Conservation (phyloP, 805 yeast genomes). For the Lipomyces spencermartinsiae region DNA sequence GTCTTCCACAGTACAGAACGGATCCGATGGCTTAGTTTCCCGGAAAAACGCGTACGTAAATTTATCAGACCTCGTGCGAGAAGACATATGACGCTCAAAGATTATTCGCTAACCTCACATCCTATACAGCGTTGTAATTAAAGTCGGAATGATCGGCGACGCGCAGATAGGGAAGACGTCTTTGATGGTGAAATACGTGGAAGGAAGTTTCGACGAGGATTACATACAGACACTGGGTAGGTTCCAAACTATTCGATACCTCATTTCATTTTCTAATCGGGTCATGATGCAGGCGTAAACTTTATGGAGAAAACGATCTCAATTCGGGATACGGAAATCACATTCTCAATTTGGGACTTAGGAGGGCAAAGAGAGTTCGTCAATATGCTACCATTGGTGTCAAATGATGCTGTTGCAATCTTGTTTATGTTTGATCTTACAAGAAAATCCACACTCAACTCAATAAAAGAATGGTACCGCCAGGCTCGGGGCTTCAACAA, state of each 20-base stretch:
- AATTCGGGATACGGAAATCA: conserved; percentile 83
- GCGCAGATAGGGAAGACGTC: conserved; percentile 97
- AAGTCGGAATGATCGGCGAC: conserved; percentile 93
- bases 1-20: not conserved
- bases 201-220: conserved; percentile 87
- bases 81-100: not conserved
- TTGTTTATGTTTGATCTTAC: conserved; percentile 90
- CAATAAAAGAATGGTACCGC: conserved; percentile 94
- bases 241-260: not conserved
- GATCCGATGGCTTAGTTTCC: not conserved
- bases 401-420: conserved; percentile 90
- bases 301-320: conserved; percentile 89
- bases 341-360: conserved; percentile 92
- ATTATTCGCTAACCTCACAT: not conserved
- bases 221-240: conserved; percentile 77
- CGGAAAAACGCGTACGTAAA: not conserved
- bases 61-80: not conserved
- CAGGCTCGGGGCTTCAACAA: conserved; percentile 88
- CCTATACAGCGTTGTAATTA: conserved; percentile 53
- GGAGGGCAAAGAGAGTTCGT: conserved; percentile 96
- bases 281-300: conserved; percentile 72
- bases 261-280: not conserved
- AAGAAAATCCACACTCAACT: conserved; percentile 79
- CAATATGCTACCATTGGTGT: conserved; percentile 92
- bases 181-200: conserved; percentile 96